Evolutionary conservation across 2,329 filamentous ascomycete species (phyloP).

Genomic region (Chrysoporthe cubensis): DNA sequence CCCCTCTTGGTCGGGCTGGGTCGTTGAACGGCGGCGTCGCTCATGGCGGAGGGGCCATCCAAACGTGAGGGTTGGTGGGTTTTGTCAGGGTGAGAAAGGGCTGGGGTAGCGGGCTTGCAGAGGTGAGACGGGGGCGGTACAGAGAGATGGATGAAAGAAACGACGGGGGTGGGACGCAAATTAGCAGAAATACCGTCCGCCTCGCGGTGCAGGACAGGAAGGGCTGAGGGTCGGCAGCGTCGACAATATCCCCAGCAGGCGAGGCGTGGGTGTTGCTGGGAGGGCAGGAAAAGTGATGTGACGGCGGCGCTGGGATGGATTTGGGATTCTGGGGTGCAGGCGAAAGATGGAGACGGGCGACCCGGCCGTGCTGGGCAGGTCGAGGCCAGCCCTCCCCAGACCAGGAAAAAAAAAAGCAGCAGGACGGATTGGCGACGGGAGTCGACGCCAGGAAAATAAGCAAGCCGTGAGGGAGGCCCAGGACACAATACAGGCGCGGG

Average conservation of each 20-base stretch:
- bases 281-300: slow-evolving; percentile 21
- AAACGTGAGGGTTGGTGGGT: background rate
- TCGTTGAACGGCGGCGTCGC: slow-evolving; percentile 28
- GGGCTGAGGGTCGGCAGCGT: background rate
- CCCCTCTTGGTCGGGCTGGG: slow-evolving; percentile 30
- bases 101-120: background rate
- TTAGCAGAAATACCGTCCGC: background rate
- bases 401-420: background rate
- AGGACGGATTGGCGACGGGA: background rate
- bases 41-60: slow-evolving; percentile 30
- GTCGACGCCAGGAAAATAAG: background rate
- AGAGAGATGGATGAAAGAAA: slow-evolving; percentile 10
- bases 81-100: background rate
- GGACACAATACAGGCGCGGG: background rate
- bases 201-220: background rate
- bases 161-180: slow-evolving; percentile 8
- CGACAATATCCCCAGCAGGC: background rate
- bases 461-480: too few relatives aligned
- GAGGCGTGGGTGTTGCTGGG: slow-evolving; percentile 10
- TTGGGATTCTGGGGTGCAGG: slow-evolving; percentile 9
- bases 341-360: background rate
- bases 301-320: slow-evolving; percentile 17
- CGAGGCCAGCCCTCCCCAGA: background rate
- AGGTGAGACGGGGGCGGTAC: slow-evolving; percentile 18
- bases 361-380: background rate